Conservation (phyloP, 306 rosid species). For the Vicia sativa region DNA sequence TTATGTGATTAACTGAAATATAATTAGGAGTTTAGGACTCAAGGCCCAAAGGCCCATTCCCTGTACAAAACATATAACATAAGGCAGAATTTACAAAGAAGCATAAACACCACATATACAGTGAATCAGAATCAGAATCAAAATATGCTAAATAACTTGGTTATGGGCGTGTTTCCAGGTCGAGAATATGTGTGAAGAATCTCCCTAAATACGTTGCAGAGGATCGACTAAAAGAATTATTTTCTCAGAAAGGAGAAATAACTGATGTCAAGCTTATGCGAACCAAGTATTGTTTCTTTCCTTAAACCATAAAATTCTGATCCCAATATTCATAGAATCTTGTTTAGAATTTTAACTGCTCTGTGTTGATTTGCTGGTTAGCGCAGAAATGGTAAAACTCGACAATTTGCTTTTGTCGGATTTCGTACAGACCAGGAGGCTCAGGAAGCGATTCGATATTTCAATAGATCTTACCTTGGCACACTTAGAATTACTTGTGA, state of each 20-base stretch:
- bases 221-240: conserved; percentile 59
- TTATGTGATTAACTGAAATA: too few species aligned
- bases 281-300: conserved; percentile 57
- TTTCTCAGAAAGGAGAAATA: conserved; percentile 78
- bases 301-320: background rate
- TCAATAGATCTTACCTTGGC: conserved; percentile 61
- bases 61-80: background rate
- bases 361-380: conserved; percentile 23
- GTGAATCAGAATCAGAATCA: background rate
- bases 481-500: conserved; percentile 70
- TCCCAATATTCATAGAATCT: background rate
- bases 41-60: background rate
- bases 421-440: conserved; percentile 71
- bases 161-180: conserved; percentile 51
- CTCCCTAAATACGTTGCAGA: conserved; percentile 65
- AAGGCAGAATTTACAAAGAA: background rate
- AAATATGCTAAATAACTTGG: conserved; percentile 8
- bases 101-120: background rate
- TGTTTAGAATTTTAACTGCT: background rate
- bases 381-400: conserved; percentile 71
- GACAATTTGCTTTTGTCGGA: conserved; percentile 83
- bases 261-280: conserved; percentile 86
- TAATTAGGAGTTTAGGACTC: background rate
- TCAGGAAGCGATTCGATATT: conserved; percentile 69
- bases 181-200: conserved; percentile 86